Percentiles rank a stretch among this genome's conserved stretches.
These are phyloP conservation scores for Metschnikowia vanudenii DNA, from an alignment of 805 yeast genomes.

Conservation along the genomic window DNA sequence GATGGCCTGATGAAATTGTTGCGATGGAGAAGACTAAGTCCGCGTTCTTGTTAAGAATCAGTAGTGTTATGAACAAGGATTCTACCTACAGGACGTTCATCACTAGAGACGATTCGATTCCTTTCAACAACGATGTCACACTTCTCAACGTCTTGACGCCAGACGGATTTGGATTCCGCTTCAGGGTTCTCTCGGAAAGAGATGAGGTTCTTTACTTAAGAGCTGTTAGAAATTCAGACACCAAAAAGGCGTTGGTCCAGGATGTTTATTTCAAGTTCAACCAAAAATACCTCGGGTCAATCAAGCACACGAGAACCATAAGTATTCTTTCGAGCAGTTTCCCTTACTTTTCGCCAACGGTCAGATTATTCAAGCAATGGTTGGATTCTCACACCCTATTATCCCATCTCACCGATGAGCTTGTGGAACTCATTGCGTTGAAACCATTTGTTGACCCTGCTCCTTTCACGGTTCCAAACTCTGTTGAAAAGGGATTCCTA, in stretches of 20 bases:
- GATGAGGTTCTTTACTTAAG: slow-evolving; percentile 74
- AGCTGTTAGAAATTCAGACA: slow-evolving; percentile 65
- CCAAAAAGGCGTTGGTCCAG: slow-evolving; percentile 59
- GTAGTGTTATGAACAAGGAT: slow-evolving; percentile 46
- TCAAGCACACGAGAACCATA: slow-evolving; percentile 80
- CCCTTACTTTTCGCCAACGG: slow-evolving; percentile 74
- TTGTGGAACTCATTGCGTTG: slow-evolving; percentile 77
- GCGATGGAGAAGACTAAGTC: slow-evolving; percentile 88
- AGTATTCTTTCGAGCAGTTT: slow-evolving; percentile 67
- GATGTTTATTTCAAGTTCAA: slow-evolving; percentile 62
- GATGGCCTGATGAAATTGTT: slow-evolving; percentile 91
- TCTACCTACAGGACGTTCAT: slow-evolving; percentile 58
- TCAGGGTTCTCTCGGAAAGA: slow-evolving; percentile 77
- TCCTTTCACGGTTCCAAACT: slow-evolving; percentile 79
- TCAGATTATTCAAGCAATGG: slow-evolving; percentile 87
- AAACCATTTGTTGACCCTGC: slow-evolving; percentile 84
- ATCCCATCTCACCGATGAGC: slow-evolving; percentile 71
- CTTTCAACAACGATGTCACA: slow-evolving; percentile 59
- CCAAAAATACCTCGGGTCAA: slow-evolving; percentile 61
- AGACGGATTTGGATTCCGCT: slow-evolving; percentile 83
- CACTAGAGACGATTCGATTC: slow-evolving; percentile 63
- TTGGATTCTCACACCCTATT: slow-evolving; percentile 76
- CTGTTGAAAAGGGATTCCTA: slow-evolving; percentile 77
- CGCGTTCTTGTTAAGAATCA: slow-evolving; percentile 76
- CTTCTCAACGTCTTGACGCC: slow-evolving; percentile 72